phyloP scores from a whole-genome alignment of 1,284 basidiomycete genomes.

The Austropuccinia psidii region DNA sequence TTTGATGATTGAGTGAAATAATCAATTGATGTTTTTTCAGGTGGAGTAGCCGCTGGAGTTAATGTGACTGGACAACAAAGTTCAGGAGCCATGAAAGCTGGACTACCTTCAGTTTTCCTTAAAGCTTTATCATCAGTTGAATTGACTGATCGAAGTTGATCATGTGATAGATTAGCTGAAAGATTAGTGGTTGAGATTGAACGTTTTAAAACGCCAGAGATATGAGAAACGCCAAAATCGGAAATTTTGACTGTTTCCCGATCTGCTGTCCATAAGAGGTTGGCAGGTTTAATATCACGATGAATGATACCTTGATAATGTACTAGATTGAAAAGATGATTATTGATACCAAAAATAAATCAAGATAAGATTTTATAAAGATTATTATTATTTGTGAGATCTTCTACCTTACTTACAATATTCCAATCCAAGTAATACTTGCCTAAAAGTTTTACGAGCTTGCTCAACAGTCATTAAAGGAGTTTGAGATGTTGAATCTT shows the following conservation, averaged over 20 bases:
- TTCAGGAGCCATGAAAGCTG: constrained; percentile 96
- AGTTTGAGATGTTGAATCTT: constrained; percentile 38
- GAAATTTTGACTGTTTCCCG: constrained; percentile 82
- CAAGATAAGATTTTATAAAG: constrained; percentile 12
- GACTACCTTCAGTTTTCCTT: constrained; percentile 88
- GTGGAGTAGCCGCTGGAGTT: constrained; percentile 40
- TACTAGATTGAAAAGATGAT: constrained; percentile 54
- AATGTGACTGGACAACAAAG: constrained; percentile 58
- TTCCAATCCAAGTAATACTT: constrained; percentile 85
- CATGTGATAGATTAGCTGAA: neutral
- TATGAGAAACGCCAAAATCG: constrained; percentile 94
- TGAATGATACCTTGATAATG: constrained; percentile 98
- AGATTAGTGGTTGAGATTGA: constrained; percentile 38
- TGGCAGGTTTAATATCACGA: constrained; percentile 97
- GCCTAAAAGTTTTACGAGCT: constrained; percentile 76
- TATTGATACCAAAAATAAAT: neutral
- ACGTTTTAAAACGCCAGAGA: constrained; percentile 72
- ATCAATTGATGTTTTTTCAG: constrained; percentile 32
- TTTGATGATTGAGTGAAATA: constrained; percentile 27
- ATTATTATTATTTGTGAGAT: neutral
- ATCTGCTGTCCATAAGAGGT: constrained; percentile 80
- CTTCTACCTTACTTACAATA: constrained; percentile 60
- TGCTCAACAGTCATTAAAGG: constrained; percentile 76
- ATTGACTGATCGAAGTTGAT: constrained; percentile 41
- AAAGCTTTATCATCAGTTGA: constrained; percentile 76